Percentiles rank a stretch among this genome's conserved stretches.
Evolutionary conservation across 805 yeast genomes (phyloP).

Genomic region (Sugiyamaella boreocaroliniensis): DNA sequence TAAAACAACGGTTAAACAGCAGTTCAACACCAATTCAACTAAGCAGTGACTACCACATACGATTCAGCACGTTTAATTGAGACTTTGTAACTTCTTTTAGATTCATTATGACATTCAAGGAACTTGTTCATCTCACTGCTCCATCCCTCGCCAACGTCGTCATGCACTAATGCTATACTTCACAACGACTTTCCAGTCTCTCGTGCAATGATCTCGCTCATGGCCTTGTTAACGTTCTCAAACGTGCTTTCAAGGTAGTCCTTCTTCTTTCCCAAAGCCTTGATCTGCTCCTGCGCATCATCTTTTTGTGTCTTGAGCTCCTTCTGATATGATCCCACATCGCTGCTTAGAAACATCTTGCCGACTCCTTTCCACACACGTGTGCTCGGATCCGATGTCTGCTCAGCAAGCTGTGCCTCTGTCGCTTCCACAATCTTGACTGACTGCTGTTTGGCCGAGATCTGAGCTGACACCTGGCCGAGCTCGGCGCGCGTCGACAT

Average conservation of each 20-base stretch:
- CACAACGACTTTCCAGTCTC: not conserved
- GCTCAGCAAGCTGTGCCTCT: conserved; percentile 45
- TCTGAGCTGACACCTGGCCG: conserved; percentile 46
- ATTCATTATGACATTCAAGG: too few species aligned
- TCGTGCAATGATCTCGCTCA: conserved; percentile 40
- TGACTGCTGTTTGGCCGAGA: conserved; percentile 44
- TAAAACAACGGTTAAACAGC: too few species aligned
- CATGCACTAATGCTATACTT: too few species aligned
- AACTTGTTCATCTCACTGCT: too few species aligned
- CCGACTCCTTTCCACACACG: conserved; percentile 83
- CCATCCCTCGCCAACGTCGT: too few species aligned
- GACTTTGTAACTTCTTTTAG: too few species aligned
- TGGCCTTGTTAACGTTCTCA: conserved; percentile 60
- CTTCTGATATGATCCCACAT: conserved; percentile 40
- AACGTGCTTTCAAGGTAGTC: conserved; percentile 69
- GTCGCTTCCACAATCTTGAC: conserved; percentile 52
- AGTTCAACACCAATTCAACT: too few species aligned
- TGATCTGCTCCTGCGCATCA: conserved; percentile 51
- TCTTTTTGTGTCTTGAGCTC: conserved; percentile 47
- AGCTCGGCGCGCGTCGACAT: conserved; percentile 54
- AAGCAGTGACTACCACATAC: too few species aligned
- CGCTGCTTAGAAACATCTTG: conserved; percentile 45
- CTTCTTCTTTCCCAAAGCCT: conserved; percentile 59
- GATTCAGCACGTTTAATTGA: too few species aligned
- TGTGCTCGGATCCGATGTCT: conserved; percentile 35